phyloP scores from a whole-genome alignment of 1,284 basidiomycete species.

The Sphaerobolus stellatus region DNA sequence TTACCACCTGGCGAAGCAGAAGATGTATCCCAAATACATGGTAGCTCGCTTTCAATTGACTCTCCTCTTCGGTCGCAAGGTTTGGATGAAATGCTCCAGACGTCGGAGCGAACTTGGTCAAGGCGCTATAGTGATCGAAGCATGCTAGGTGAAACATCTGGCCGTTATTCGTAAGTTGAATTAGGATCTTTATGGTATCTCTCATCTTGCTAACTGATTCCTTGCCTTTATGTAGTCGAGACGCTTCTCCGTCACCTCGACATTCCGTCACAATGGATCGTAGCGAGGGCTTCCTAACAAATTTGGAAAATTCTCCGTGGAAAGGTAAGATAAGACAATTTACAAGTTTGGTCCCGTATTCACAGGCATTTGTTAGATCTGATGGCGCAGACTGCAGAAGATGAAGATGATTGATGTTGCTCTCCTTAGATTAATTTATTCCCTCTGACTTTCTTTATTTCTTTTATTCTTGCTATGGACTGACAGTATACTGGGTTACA shows the following conservation, averaged over 20 bases:
- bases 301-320: no score
- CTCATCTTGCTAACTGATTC: not conserved
- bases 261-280: no score
- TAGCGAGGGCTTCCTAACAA: no score
- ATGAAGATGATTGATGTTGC: no score
- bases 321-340: no score
- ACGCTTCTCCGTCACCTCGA: constrained; percentile 1
- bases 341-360: no score
- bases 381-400: no score
- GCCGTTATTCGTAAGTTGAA: constrained; percentile 46
- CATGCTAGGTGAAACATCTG: constrained; percentile 53
- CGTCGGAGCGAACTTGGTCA: constrained; percentile 41
- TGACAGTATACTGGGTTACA: no score
- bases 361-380: no score
- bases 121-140: constrained; percentile 58
- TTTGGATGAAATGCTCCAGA: constrained; percentile 49
- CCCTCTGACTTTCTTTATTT: no score
- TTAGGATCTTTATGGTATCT: not conserved
- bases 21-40: constrained; percentile 50
- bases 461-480: no score
- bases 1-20: constrained; percentile 51
- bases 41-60: constrained; percentile 36
- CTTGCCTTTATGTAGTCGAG: not conserved
- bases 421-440: no score
- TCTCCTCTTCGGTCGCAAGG: constrained; percentile 41